Conservation (phyloP, 2,329 filamentous ascomycete genomes). For the Aureobasidium sp. region DNA sequence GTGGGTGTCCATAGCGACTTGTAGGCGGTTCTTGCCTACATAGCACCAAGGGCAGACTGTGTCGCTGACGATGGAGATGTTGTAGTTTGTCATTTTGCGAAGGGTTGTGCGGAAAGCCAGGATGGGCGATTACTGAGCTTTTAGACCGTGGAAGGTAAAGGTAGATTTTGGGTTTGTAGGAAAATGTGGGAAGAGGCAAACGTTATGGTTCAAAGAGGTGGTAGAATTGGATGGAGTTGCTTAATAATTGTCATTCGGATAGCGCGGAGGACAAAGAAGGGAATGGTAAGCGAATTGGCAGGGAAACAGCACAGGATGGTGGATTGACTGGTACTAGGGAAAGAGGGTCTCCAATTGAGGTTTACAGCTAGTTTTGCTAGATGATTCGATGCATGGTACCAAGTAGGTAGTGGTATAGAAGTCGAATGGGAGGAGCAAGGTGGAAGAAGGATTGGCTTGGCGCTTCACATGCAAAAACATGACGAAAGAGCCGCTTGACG, state of each 20-base stretch:
- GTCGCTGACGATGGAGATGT: constrained; percentile 72
- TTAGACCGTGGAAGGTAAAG: not conserved
- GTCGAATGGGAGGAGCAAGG: not conserved
- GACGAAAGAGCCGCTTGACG: not conserved
- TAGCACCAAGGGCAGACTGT: constrained; percentile 73
- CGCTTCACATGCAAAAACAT: constrained; percentile 7
- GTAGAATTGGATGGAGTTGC: not conserved
- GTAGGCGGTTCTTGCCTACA: constrained; percentile 67
- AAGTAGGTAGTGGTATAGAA: not conserved
- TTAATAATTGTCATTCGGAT: constrained; percentile 10
- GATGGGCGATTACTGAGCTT: constrained; percentile 11
- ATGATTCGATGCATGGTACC: not conserved
- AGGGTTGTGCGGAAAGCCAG: constrained; percentile 17
- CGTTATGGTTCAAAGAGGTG: not conserved
- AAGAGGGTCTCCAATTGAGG: not conserved
- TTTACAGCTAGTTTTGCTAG: not conserved
- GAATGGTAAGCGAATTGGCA: not conserved
- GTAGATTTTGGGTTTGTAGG: not conserved
- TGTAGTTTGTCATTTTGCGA: constrained; percentile 60
- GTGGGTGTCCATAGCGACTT: constrained; percentile 58
- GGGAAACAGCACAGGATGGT: not conserved
- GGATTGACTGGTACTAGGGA: not conserved
- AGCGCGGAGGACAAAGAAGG: not conserved
- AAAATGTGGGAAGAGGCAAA: not conserved
- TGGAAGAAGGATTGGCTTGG: not conserved